Base-by-base conservation (phyloP, 2,329 filamentous ascomycete genomes). In the Hypomyces rosellus region DNA sequence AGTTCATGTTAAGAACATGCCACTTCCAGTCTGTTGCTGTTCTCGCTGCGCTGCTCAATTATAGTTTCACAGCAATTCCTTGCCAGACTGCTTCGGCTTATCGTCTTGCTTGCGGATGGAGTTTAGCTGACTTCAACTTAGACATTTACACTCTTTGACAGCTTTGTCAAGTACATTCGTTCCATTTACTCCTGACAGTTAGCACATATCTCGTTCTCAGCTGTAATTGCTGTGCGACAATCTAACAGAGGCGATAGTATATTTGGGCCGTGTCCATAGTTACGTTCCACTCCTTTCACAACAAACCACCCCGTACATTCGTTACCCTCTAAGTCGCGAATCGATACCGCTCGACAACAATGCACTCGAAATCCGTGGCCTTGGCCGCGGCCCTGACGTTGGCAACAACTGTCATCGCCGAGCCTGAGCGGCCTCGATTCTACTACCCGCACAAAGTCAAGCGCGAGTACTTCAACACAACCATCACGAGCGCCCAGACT, bases 101-200 rank as follows among this genome's bases (percentile, higher is more conserved):
- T 9, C 42, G 8, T 12, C 34, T 33, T 45, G 6, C 8, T 20
- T 9, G 7, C 33, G 25, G n/a, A 45, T 34, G n/a, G 25, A 42
- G 13, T n/a, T 7, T 14, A 4, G 46, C 59, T 61, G 45, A 61
- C 54, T 20, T 20, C 14, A 11, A 45, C 12, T 15, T 12, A 2
- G 33, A 65, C 37, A 62, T 65, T 53, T 59, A 75, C 76, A 65
- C 69, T 79, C 74, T 62, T 80, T 78, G 73, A 75, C 70, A 70
- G 58, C 65, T 60, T 65, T 71, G 76, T 80, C 78, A 80, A 77
- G 72, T 79, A 78, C 78, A 78, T 70, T 81, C 78, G 71, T 77
- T 80, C 59, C 59, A 67, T 64, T 61, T 61, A 58, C 61, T 65
- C 68, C 74, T 78, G 74, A 77, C 75, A 74, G 65, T 68, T 39